These are phyloP conservation scores for Schizochytrium sp. DNA, from an alignment of 108 stramenopile species.

Conservation along the genomic window DNA sequence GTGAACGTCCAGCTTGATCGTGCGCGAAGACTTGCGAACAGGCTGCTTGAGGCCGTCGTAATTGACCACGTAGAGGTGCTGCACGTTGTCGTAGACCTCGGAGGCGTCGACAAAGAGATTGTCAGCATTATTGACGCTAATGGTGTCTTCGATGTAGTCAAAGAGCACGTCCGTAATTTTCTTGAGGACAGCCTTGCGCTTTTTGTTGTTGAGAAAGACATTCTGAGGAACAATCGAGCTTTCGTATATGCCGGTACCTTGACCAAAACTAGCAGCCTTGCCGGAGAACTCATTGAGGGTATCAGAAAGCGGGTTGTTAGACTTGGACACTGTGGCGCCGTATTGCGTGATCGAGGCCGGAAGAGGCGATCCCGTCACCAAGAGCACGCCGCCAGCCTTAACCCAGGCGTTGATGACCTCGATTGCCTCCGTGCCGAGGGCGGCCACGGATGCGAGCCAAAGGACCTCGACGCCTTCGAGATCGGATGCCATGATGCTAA, in stretches of 20 bases:
- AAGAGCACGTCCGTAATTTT: neutral
- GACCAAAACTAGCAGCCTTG: neutral
- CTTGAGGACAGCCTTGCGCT: neutral
- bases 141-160: neutral
- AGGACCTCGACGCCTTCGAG: neutral
- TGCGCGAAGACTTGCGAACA: neutral
- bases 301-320: neutral
- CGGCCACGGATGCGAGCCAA: neutral
- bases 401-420: neutral
- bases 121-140: neutral
- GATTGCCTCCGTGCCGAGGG: neutral
- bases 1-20: neutral
- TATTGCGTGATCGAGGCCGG: neutral
- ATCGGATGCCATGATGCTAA: neutral
- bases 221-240: neutral
- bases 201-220: neutral
- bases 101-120: neutral
- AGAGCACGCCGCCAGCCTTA: neutral
- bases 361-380: neutral
- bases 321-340: neutral
- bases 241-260: neutral
- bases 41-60: conserved; percentile 14
- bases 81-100: neutral
- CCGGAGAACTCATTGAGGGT: neutral
- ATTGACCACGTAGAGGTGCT: conserved; percentile 4